phyloP scores from a whole-genome alignment of 139 green algal species.

The Haematococcus lacustris region DNA sequence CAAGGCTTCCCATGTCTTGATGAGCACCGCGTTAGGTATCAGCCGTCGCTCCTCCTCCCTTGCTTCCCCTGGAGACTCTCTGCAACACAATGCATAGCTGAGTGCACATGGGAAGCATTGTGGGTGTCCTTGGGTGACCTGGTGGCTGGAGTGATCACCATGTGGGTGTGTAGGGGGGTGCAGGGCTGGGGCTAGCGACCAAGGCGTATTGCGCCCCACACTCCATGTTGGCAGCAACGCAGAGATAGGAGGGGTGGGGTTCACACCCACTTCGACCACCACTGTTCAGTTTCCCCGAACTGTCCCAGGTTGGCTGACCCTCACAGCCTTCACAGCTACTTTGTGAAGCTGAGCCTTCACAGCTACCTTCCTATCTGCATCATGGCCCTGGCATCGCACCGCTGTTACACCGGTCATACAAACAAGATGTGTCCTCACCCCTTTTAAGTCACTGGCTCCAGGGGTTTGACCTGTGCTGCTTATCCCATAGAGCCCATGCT shows the following conservation, averaged over 20 bases:
- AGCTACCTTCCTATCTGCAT: not conserved
- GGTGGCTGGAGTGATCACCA: not conserved
- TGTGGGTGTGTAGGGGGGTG: not conserved
- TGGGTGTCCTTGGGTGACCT: conserved; percentile 27
- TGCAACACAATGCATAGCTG: not conserved
- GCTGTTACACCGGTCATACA: not conserved
- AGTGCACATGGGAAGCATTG: conserved; percentile 68
- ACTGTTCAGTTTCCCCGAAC: no score
- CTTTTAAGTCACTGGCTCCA: not conserved
- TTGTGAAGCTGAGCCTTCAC: not conserved
- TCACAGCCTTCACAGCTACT: no score
- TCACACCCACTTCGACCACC: no score
- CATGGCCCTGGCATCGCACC: no score
- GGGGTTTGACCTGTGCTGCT: no score
- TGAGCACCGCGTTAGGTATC: not conserved
- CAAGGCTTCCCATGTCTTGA: not conserved
- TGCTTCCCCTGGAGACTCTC: not conserved
- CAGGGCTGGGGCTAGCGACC: no score
- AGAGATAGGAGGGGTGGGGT: no score
- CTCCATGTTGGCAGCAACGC: no score
- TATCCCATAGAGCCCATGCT: no score
- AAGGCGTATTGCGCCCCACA: no score
- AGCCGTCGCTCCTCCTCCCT: not conserved
- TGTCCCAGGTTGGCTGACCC: no score
- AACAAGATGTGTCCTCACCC: not conserved